Evolutionary conservation across 768 basidiomycete species (phyloP).

Genomic region (Panus rudis): DNA sequence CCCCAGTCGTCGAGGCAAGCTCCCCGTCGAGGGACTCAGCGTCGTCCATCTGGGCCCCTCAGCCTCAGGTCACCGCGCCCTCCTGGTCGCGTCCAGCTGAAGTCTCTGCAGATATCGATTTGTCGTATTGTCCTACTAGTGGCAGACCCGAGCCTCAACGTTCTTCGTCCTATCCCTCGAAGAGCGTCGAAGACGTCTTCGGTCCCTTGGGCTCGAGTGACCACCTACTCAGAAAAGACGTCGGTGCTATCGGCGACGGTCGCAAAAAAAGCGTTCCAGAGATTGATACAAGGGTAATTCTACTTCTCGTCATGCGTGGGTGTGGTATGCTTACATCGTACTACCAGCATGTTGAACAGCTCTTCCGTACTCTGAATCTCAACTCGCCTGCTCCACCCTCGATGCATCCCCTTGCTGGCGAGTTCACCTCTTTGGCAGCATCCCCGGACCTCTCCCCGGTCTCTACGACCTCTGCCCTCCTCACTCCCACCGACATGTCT

Average conservation of each 20-base stretch:
- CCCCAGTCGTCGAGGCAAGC: slow-evolving; percentile 19
- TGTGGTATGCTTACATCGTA: slow-evolving; percentile 14
- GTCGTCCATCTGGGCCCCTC: slow-evolving; percentile 76
- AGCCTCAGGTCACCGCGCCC: slow-evolving; percentile 58
- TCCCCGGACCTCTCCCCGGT: slow-evolving; percentile 68
- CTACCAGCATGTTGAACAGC: slow-evolving; percentile 69
- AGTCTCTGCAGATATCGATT: slow-evolving; percentile 53
- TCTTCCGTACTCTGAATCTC: slow-evolving; percentile 72
- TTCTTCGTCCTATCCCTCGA: slow-evolving; percentile 21
- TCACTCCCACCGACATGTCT: slow-evolving; percentile 71
- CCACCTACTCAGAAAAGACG: slow-evolving; percentile 34
- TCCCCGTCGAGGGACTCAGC: slow-evolving; percentile 13
- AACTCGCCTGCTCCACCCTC: slow-evolving; percentile 58
- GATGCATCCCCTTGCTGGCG: slow-evolving; percentile 35
- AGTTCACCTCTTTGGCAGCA: slow-evolving; percentile 35
- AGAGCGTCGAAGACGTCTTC: slow-evolving; percentile 59
- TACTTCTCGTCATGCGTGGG: slow-evolving; percentile 11
- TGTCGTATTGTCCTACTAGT: slow-evolving; percentile 27
- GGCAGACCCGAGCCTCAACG: slow-evolving; percentile 20
- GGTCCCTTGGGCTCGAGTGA: slow-evolving; percentile 40
- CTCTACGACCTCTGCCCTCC: slow-evolving; percentile 61
- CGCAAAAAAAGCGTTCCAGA: slow-evolving; percentile 56
- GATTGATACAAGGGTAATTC: slow-evolving; percentile 45
- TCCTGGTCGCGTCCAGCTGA: slow-evolving; percentile 66
- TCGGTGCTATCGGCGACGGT: slow-evolving; percentile 79